These are phyloP conservation scores for Cyberlindnera galapagoensis DNA, from an alignment of 805 yeast genomes.

Conservation along the genomic window DNA sequence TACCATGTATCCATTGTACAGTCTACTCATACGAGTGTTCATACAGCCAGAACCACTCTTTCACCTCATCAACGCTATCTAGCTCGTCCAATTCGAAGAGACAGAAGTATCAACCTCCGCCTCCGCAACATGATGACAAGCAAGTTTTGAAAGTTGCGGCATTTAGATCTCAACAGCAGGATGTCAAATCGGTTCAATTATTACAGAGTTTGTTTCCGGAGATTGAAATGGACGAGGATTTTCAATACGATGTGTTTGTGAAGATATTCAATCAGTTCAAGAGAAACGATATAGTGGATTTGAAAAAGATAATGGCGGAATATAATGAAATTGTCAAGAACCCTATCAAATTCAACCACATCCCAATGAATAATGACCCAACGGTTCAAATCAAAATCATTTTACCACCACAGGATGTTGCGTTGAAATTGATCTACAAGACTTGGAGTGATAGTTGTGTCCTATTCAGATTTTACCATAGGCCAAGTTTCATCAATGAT, in stretches of 20 bases:
- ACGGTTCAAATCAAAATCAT: slow-evolving; percentile 46
- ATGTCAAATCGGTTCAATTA: too few species aligned
- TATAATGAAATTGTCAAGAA: neutral
- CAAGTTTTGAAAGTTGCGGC: too few species aligned
- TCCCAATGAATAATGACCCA: slow-evolving; percentile 22
- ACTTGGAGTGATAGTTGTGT: slow-evolving; percentile 88
- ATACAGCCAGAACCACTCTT: slow-evolving; percentile 57
- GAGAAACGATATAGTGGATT: slow-evolving; percentile 15
- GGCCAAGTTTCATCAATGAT: slow-evolving; percentile 74
- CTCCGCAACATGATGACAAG: too few species aligned
- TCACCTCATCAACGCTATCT: too few species aligned
- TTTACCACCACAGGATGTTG: slow-evolving; percentile 71
- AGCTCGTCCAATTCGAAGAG: too few species aligned
- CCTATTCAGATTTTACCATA: slow-evolving; percentile 76
- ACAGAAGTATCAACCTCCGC: too few species aligned
- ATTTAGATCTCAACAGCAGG: too few species aligned
- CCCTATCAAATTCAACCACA: neutral
- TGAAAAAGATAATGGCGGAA: neutral
- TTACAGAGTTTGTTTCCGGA: slow-evolving; percentile 16
- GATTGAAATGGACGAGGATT: slow-evolving; percentile 9
- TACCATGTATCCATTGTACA: slow-evolving; percentile 82
- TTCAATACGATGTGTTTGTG: slow-evolving; percentile 15
- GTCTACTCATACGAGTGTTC: slow-evolving; percentile 83
- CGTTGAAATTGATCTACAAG: slow-evolving; percentile 63
- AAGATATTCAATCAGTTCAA: slow-evolving; percentile 14